phyloP scores from a whole-genome alignment of 2,329 filamentous ascomycete genomes.

The Paracoccidioides lutzii region DNA sequence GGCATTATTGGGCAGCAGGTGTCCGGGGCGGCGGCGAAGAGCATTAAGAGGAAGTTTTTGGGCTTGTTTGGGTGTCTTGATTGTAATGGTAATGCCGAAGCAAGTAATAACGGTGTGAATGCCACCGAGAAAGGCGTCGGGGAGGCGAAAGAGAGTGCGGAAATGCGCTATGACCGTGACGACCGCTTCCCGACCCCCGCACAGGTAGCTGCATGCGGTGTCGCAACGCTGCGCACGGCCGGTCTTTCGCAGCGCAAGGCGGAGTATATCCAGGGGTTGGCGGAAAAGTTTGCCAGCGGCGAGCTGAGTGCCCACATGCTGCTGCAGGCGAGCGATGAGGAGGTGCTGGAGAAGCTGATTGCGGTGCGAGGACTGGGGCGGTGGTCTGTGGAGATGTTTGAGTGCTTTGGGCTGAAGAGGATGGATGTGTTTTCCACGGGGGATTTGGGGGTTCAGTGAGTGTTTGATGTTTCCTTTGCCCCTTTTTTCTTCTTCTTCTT shows the following conservation, averaged over 20 bases:
- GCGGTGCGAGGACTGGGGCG: conserved; percentile 75
- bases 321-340: conserved; percentile 67
- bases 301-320: conserved; percentile 67
- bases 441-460: conserved; percentile 77
- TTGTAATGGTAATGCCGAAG: neutral
- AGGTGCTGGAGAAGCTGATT: conserved; percentile 67
- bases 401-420: conserved; percentile 84
- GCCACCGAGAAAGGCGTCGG: neutral
- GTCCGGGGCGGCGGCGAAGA: conserved; percentile 76
- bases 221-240: conserved; percentile 63
- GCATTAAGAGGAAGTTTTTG: conserved; percentile 78
- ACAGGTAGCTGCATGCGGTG: conserved; percentile 50
- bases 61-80: conserved; percentile 46
- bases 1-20: conserved; percentile 96
- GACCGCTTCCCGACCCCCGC: conserved; percentile 61
- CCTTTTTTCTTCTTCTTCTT: neutral
- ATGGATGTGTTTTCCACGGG: conserved; percentile 89
- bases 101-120: neutral
- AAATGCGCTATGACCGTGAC: conserved; percentile 4
- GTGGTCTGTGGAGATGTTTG: conserved; percentile 98
- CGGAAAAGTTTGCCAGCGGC: conserved; percentile 62
- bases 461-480: conserved; percentile 10
- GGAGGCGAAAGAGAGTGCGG: conserved; percentile 9
- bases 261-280: conserved; percentile 81
- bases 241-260: conserved; percentile 90